Base-by-base conservation (phyloP, 1,284 basidiomycete genomes). In the Caloboletus inedulis region DNA sequence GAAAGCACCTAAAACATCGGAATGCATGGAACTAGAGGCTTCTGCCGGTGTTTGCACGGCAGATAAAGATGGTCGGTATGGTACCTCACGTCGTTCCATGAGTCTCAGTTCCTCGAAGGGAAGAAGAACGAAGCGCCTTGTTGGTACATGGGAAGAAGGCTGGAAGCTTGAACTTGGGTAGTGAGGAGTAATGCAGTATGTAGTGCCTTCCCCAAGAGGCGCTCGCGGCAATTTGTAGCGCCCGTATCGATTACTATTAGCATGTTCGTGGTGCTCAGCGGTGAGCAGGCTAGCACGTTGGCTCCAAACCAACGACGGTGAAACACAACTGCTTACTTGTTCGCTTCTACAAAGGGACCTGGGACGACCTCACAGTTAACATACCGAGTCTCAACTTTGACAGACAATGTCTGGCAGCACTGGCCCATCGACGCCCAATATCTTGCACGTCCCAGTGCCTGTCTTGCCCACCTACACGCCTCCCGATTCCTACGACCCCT, bases 401-500 rank as follows among this genome's bases (percentile, higher is more conserved):
- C 42, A n/a, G 34, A 47, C 34, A 3, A 65, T 62, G 61, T 49
- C 53, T 14, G 40, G 42, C 44, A 54, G 43, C 8, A 13, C 51
- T n/a, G 46, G 48, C n/a, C 40, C 51, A 25, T 61, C 60, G 29
- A 55, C 51, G 31, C 42, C 59, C 21, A 46, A 62, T 23, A 27
- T 59, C 42, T 59, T 57, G 39, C 52, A 65, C 8, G 18, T 67
- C 47, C 66, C 68, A 0, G 16, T 31, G 6, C 54, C 60, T 0
- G 49, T 51, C 46, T 31, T 57, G 29, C 69, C 68, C 37, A 50
- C 47, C 8, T 59, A 61, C 43, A 58, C 59, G 3, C 56, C 57
- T 21, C 63, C 60, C 7, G 70, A 74, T 48, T 64, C 73, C 6
- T 81, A 82, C 51, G 67, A 73, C 43, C 42, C 54, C 14, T 73